Evolutionary conservation across 768 basidiomycete species (phyloP), one percentile per base, ranked within the genome.

Genomic region (Austroboletus eburneus): DNA sequence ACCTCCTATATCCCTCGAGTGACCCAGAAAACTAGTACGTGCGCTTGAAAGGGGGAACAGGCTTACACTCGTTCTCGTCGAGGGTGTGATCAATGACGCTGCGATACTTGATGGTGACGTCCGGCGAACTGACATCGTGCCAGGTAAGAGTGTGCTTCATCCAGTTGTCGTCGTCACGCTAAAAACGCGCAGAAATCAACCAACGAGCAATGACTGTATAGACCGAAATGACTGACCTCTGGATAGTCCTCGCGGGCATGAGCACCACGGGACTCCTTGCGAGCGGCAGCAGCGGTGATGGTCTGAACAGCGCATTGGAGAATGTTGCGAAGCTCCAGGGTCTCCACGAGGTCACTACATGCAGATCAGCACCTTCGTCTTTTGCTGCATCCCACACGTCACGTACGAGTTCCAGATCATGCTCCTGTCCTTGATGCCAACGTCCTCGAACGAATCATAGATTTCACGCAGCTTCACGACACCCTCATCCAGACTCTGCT

Each of bases 331-430:
- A 98, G 84, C 67, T 99, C 96, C 45, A 98, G 79, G 9, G 94
- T 98, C 73, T 99, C 96, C 51, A 98, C 78, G 48, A 99, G 84
- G 66, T 99, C 96, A 56, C 91, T 94, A 56, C 3, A 51, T 20
- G 10, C 42, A 33, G 39, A 39, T 51, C 29, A 58, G 25, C n/a
- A 48, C 33, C 42, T 29, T 42, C 36, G 32, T 50, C 33, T 23
- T 49, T 37, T 21, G 51, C 23, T 32, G 10, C 35, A 14, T 29
- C 13, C 13, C 14, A 51, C 30, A 42, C 27, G n/a, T 37, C 13
- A 63, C 91, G 52, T 61, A 95, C 93, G 91, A 91, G 74, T 98
- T 97, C 96, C 95, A 99, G 69, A 98, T 96, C 94, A 98, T 90
- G 70, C 90, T 91, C 63, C 96, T 79, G 69, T 98, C 96, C 75